phyloP scores from a whole-genome alignment of 2,329 filamentous ascomycete species.

The Pseudogymnoascus sp. region DNA sequence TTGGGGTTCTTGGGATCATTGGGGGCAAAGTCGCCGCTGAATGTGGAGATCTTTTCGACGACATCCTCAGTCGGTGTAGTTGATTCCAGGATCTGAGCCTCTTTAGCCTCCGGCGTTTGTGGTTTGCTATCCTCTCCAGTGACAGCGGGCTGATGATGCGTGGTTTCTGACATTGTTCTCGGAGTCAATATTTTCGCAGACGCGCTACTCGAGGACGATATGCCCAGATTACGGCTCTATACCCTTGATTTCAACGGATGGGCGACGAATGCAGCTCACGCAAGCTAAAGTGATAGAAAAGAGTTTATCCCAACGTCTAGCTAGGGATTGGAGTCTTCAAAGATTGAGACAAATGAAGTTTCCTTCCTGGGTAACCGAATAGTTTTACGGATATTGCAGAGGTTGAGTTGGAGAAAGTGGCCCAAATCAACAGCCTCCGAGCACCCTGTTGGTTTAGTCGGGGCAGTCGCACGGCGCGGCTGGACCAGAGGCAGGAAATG shows the following conservation, averaged over 20 bases:
- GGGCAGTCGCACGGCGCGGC: background rate
- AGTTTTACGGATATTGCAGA: background rate
- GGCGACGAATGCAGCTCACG: background rate
- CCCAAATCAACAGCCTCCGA: background rate
- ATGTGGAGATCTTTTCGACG: background rate
- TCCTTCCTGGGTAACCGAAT: background rate
- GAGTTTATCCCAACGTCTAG: background rate
- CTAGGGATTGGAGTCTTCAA: background rate
- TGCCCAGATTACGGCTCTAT: background rate
- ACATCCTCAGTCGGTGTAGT: background rate
- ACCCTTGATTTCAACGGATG: background rate
- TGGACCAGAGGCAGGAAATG: background rate
- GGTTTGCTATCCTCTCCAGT: background rate
- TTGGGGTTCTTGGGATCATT: background rate
- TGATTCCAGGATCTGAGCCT: background rate
- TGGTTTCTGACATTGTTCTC: background rate
- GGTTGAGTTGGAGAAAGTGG: background rate
- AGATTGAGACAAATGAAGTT: background rate
- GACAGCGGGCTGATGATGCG: background rate
- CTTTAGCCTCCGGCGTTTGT: background rate
- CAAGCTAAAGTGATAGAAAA: background rate
- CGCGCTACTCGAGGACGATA: background rate
- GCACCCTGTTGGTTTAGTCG: background rate
- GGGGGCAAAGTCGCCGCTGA: background rate
- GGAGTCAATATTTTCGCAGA: background rate